Evolutionary conservation across 2,329 filamentous ascomycete species (phyloP).

Genomic region (Aspergillus ibericus): DNA sequence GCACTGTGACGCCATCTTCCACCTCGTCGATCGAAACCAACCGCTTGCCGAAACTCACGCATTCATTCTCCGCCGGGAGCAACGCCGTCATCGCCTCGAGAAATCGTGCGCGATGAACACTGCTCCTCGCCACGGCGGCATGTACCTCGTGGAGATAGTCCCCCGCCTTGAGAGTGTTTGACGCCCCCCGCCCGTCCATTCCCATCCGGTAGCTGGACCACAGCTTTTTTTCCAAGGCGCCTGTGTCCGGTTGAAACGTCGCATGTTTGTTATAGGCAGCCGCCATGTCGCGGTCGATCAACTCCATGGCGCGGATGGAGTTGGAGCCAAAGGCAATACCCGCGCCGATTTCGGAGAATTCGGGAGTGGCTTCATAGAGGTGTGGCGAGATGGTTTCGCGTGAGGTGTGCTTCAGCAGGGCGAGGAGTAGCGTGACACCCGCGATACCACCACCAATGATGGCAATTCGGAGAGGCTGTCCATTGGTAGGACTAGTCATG

Average conservation of each 20-base stretch:
- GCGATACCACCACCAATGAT: constrained; percentile 9
- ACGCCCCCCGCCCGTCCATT: neutral
- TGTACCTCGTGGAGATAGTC: constrained; percentile 1
- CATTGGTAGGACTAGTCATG: neutral
- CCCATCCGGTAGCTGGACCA: constrained; percentile 7
- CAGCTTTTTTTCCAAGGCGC: neutral
- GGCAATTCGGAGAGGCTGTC: constrained; percentile 2
- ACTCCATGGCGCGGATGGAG: neutral
- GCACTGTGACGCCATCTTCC: neutral
- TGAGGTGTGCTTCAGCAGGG: neutral
- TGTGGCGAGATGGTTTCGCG: neutral
- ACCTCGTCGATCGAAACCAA: neutral
- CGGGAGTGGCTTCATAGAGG: neutral
- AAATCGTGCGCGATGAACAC: constrained; percentile 5
- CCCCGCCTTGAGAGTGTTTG: neutral
- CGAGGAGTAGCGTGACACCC: neutral
- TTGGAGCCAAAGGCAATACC: constrained; percentile 2
- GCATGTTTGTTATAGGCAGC: constrained; percentile 1
- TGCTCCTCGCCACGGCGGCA: constrained; percentile 1
- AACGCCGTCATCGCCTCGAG: neutral
- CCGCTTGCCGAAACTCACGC: neutral
- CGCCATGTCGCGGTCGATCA: neutral
- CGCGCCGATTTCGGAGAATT: constrained; percentile 2
- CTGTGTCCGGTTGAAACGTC: neutral
- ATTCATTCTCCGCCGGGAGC: neutral